Base-by-base conservation (phyloP, 495 filamentous ascomycete genomes). In the Penicillium cataractarum region DNA sequence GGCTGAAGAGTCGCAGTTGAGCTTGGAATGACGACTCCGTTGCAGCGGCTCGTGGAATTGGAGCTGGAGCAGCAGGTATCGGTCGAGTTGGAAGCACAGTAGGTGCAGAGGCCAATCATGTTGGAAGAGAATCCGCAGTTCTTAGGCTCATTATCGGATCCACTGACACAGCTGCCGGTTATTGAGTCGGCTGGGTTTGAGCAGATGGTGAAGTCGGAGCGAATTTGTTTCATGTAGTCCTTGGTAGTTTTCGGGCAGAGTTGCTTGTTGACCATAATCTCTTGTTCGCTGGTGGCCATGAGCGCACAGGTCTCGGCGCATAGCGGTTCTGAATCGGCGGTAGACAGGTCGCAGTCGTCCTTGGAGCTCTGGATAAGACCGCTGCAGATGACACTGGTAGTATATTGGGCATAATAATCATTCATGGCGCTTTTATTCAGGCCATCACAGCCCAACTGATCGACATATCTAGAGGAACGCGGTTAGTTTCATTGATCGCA, bases 61-160 rank as follows among this genome's bases (percentile, higher is more conserved):
- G 93, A 87, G 65, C 87, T 90, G 57, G 90, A 86, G 70, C 96
- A 99, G 79, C 96, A 99, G 0, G 93, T 95, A 74, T 99, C 96
- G 54, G 92, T 98, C 17, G 92, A 87, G 75, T 97, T 97, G 13
- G 86, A 79, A 29, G 83, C 83, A 74, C 96, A 99, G 68, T 93
- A 97, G 17, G 87, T 83, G 77, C 96, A 99, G 44, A 99, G 81
- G 2, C 93, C 93, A 63, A 90, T 77, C 1, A 92, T 84, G 74
- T 96, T 98, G 19, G 84, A 78, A 32, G 84, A 84, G 73, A 87
- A 99, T 46, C 96, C 96, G 76, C 96, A 99, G 67, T 98, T 89
- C 35, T 89, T 76, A 0, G 88, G 87, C 77, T 99, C 93, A 71
- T 98, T 99, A 31, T 80, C 71, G 32, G 84, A 82, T 57, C 88